Conservation (phyloP, 2,329 filamentous ascomycete species). For the Nemania serpens region DNA sequence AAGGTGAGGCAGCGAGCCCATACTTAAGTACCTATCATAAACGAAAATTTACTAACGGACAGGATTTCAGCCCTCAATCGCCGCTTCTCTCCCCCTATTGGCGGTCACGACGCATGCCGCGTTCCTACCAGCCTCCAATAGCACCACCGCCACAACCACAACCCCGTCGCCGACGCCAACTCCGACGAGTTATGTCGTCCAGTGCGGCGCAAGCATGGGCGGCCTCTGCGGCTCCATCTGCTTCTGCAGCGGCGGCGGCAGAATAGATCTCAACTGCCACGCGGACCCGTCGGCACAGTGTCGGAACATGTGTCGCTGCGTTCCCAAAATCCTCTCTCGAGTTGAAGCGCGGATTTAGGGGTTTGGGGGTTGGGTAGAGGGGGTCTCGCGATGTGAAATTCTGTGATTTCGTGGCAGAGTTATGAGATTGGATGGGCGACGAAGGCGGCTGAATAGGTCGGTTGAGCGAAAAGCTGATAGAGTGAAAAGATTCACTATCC, state of each 20-base stretch:
- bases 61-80: background rate
- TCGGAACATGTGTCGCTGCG: conserved; percentile 32
- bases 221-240: conserved; percentile 32
- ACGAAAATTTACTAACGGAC: background rate
- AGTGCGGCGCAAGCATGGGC: conserved; percentile 18
- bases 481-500: too few species aligned
- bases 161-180: conserved; percentile 7
- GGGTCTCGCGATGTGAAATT: too few species aligned
- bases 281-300: conserved; percentile 35
- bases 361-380: too few species aligned
- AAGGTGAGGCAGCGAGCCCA: background rate
- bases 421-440: too few species aligned
- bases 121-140: conserved; percentile 4
- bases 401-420: too few species aligned
- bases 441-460: too few species aligned
- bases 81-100: background rate
- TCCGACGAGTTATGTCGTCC: background rate
- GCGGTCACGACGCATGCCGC: background rate
- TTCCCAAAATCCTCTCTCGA: background rate
- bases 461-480: too few species aligned
- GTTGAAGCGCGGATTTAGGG: background rate
- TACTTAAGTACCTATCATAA: too few species aligned
- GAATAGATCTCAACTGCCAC: conserved; percentile 28
- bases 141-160: background rate
- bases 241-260: conserved; percentile 20